A percentile compares a stretch with the other conserved stretches of the same genome.
phyloP scores from a whole-genome alignment of 805 yeast species.

The Sungouiozyma ichnusensis region DNA sequence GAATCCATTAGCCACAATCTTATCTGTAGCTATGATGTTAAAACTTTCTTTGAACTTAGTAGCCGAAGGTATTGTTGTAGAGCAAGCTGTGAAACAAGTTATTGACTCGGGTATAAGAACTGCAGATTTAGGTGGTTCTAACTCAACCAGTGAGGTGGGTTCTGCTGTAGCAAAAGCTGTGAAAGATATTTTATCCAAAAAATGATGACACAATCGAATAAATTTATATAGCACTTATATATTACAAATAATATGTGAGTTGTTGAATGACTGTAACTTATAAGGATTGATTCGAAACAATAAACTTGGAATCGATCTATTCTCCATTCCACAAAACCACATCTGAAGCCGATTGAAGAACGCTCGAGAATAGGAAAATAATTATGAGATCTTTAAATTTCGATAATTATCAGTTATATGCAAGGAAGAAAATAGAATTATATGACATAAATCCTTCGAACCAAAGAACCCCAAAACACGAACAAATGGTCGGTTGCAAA shows the following conservation, averaged over 20 bases:
- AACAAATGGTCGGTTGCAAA: no score
- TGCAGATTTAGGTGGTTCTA: slow-evolving; percentile 77
- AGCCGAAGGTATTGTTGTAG: slow-evolving; percentile 81
- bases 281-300: no score
- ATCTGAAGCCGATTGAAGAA: no score
- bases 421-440: no score
- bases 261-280: background rate
- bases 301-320: no score
- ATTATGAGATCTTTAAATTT: no score
- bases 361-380: no score
- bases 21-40: slow-evolving; percentile 97
- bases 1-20: slow-evolving; percentile 89
- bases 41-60: slow-evolving; percentile 74
- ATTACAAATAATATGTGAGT: background rate
- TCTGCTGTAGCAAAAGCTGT: slow-evolving; percentile 81
- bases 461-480: no score
- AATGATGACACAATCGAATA: background rate
- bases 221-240: background rate
- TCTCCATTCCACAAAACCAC: no score
- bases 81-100: slow-evolving; percentile 74
- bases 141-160: slow-evolving; percentile 82
- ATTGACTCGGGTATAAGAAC: slow-evolving; percentile 81
- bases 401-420: no score
- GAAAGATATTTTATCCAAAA: slow-evolving; percentile 36
- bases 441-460: no score